Evolutionary conservation across 2,329 filamentous ascomycete genomes (phyloP), one percentile per base, ranked within the genome.

Genomic region (Fusarium transvaalense): DNA sequence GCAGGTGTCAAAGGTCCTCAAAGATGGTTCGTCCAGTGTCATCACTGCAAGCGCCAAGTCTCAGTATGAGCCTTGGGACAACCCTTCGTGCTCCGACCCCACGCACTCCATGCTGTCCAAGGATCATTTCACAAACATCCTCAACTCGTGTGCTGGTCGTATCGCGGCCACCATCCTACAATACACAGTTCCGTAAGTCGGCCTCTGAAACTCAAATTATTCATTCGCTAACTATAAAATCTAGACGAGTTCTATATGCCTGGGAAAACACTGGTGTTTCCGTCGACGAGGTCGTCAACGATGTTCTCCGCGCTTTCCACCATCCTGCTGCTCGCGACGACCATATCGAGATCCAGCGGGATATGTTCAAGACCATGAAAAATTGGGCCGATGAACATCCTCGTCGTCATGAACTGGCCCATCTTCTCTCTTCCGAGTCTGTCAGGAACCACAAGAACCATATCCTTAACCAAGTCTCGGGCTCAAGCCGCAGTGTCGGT

Each of bases 201-300:
- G 35, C 6, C 13, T 9, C 7, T 34, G 12, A 25, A 19, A 15
- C 6, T 12, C 15, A 12, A 10, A 9, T 10, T 37, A 2, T 19
- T 35, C 9, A 25, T 17, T 42, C 27, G 25, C 15, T 25, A 51
- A n/a, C 62, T 74, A 34, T 70, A 51, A 14, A 48, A 5, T 23
- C 23, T 66, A 89, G 87, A 3, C 92, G 95, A 35, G 82, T 98
- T 47, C 85, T 99, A 21, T 97, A 95, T 76, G 95, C 94, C 5
- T 98, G 94, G 93, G 92, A 98, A 69, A 92, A 98, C 76, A 88
- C 91, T 4, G 89, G 91, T 42, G 89, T 97, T 1, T 88, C 93
- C 1, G 91, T 96, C 6, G 88, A 97, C 37, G 92, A 97, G 78
- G 91, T 98, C 1, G 84, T 94, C 66, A 84, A 92, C 66, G 95